Conservation (phyloP, 2,329 filamentous ascomycete species). For the Cryphonectria carpinicola region DNA sequence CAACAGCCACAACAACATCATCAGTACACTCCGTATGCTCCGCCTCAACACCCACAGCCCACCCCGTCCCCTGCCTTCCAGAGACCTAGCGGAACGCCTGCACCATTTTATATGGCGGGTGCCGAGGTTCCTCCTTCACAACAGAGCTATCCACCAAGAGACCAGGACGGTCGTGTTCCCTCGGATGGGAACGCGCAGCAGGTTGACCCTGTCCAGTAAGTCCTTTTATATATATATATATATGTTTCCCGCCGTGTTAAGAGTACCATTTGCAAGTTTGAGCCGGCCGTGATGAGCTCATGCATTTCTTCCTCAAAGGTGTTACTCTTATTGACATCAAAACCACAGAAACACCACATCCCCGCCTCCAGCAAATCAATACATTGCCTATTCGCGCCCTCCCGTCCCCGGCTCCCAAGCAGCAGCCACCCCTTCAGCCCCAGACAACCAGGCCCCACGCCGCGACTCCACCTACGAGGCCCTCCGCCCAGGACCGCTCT, state of each 20-base stretch:
- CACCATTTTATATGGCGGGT: slow-evolving; percentile 70
- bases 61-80: slow-evolving; percentile 60
- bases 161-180: slow-evolving; percentile 54
- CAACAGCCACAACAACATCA: slow-evolving; percentile 47
- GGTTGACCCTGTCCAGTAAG: slow-evolving; percentile 27
- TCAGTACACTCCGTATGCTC: slow-evolving; percentile 44
- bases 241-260: background rate
- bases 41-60: slow-evolving; percentile 40
- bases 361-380: slow-evolving; percentile 27
- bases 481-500: background rate
- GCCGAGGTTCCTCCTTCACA: slow-evolving; percentile 50
- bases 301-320: background rate
- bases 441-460: slow-evolving; percentile 45
- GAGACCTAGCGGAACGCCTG: slow-evolving; percentile 54
- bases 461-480: slow-evolving; percentile 70
- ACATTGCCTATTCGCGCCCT: slow-evolving; percentile 26
- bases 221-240: background rate
- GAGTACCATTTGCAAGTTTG: background rate
- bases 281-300: slow-evolving; percentile 4
- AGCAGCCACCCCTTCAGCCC: slow-evolving; percentile 45
- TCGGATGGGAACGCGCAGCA: slow-evolving; percentile 51
- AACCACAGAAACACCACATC: slow-evolving; percentile 23
- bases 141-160: slow-evolving; percentile 57
- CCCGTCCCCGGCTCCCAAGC: slow-evolving; percentile 22
- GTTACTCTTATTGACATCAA: background rate